Evolutionary conservation across 192 early-diverging fungal species (phyloP), one percentile per base, ranked within the genome.

Genomic region (Coemansia reversa): DNA sequence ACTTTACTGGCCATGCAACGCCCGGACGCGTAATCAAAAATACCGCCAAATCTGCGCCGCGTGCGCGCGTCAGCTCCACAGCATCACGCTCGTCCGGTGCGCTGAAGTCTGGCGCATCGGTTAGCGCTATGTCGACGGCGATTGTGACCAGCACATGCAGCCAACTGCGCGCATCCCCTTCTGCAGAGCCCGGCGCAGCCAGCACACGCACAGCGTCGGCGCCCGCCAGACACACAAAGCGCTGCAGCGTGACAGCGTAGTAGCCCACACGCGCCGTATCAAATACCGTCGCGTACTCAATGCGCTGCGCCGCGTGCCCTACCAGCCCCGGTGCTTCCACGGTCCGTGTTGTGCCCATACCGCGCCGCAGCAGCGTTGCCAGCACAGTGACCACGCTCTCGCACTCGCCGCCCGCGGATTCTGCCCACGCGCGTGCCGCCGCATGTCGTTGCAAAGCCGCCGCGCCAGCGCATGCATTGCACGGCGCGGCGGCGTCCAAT

Each of bases 401-500:
- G 66, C 76, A 78, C 5, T 69, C 66, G 29, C 18, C 66, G 5
- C 60, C 51, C 19, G 62, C 60, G 7, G 62, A 47, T 20, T 70
- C 76, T 11, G 75, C 42, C 77, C 77, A 80, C 11, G 77, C 77
- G 20, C 69, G 71, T 18, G 77, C 58, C 19, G 65, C 72, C 1
- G 66, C 60, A 4, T 68, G 67, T 11, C 50, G 52, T 14, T 42
- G 30, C 12, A 61, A 30, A 19, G 62, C 63, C 3, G 62, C 45
- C 27, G 51, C 51, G 42, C 47, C 53, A 1, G 14, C 42, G 14
- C 51, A 52, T n/a, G 67, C 55, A 19, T 55, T 47, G 18, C 50
- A 19, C 1, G 55, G 60, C 27, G 49, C 50, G 0, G 70, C 58
- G 47, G 53, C 76, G 61, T 96, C 94, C 7, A 96, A 68, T 51